Percentiles rank a stretch among this genome's conserved stretches.
phyloP scores from a whole-genome alignment of 2,329 filamentous ascomycete species.

The Lachnellula arida region DNA sequence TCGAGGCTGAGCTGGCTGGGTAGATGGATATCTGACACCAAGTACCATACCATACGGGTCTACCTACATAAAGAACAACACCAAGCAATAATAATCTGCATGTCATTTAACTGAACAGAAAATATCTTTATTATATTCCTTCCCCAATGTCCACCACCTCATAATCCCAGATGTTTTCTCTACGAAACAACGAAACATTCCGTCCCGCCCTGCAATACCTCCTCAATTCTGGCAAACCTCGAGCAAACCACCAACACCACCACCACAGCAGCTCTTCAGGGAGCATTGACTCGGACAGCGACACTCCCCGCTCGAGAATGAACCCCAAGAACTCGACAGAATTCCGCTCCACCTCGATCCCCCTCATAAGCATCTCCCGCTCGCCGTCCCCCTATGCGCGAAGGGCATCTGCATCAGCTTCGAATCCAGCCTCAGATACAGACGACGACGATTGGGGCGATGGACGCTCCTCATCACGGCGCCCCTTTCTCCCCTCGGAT shows the following conservation, averaged over 20 bases:
- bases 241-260: slow-evolving; percentile 8
- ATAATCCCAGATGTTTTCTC: slow-evolving; percentile 26
- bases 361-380: slow-evolving; percentile 41
- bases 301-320: slow-evolving; percentile 22
- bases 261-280: slow-evolving; percentile 22
- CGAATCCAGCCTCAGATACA: slow-evolving; percentile 37
- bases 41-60: background rate
- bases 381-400: slow-evolving; percentile 41
- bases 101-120: too few species aligned
- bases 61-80: background rate
- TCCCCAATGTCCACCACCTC: background rate
- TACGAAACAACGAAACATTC: slow-evolving; percentile 31
- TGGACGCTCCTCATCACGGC: slow-evolving; percentile 33
- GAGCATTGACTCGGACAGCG: slow-evolving; percentile 25
- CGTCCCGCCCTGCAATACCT: slow-evolving; percentile 37
- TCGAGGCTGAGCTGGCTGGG: background rate
- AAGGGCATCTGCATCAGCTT: slow-evolving; percentile 34
- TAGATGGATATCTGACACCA: background rate
- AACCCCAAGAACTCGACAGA: slow-evolving; percentile 25
- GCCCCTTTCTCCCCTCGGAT: slow-evolving; percentile 29
- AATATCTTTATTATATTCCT: background rate
- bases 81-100: background rate
- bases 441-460: slow-evolving; percentile 40
- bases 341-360: slow-evolving; percentile 35
- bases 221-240: slow-evolving; percentile 16